These are phyloP conservation scores for Colletotrichum viniferum DNA, from an alignment of 2,329 filamentous ascomycete genomes.

Conservation along the genomic window DNA sequence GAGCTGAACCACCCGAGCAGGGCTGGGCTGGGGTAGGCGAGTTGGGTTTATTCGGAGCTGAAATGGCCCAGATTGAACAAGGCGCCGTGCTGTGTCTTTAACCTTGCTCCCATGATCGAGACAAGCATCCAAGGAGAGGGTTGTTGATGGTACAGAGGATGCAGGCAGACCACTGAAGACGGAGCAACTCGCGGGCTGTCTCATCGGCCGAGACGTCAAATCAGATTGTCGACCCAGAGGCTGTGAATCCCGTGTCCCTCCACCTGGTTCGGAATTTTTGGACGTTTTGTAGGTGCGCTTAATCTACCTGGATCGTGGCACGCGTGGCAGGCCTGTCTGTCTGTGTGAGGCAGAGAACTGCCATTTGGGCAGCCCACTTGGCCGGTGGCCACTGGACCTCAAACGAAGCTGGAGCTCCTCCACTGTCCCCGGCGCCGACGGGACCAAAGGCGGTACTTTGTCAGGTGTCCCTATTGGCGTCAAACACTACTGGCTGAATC, in stretches of 20 bases:
- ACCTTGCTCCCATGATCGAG: neutral
- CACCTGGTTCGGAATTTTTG: neutral
- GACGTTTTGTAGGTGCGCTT: neutral
- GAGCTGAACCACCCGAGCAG: neutral
- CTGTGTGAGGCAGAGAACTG: neutral
- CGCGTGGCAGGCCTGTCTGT: neutral
- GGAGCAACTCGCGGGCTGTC: neutral
- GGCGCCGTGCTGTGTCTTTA: neutral
- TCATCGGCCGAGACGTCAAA: neutral
- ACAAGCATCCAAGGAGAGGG: neutral
- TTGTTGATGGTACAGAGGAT: neutral
- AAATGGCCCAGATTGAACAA: neutral
- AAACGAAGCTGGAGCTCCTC: neutral
- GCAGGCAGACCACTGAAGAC: neutral
- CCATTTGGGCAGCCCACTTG: neutral
- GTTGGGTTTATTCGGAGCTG: neutral
- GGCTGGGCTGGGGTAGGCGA: neutral
- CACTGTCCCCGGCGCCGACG: neutral
- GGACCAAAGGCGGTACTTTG: neutral
- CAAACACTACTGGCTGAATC: neutral
- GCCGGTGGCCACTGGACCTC: neutral
- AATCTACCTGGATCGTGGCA: neutral
- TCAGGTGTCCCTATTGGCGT: neutral
- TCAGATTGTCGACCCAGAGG: neutral
- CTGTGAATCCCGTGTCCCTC: neutral